Evolutionary conservation across 192 early-diverging fungal species (phyloP).

Genomic region (Backusella tuberculispora): DNA sequence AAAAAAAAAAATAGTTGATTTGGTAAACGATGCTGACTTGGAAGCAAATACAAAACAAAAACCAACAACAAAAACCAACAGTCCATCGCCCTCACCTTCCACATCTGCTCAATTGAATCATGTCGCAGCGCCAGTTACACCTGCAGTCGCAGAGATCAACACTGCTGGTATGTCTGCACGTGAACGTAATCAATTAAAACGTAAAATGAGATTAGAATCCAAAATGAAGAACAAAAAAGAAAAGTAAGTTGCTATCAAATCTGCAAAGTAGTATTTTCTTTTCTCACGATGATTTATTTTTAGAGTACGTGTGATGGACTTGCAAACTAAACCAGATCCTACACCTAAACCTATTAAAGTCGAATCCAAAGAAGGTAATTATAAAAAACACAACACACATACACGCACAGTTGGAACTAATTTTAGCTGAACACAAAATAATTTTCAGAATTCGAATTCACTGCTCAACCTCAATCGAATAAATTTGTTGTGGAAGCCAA

Average conservation of each 20-base stretch:
- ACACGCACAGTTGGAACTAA: neutral
- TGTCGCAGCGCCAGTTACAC: constrained; percentile 34
- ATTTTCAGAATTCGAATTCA: constrained; percentile 51
- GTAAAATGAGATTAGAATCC: constrained; percentile 80
- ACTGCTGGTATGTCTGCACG: constrained; percentile 87
- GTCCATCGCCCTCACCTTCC: constrained; percentile 27
- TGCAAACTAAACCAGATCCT: constrained; percentile 34
- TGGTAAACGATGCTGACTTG: constrained; percentile 81
- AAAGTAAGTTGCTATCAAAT: constrained; percentile 57
- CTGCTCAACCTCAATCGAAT: constrained; percentile 60
- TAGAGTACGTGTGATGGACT: constrained; percentile 52
- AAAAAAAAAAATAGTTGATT: constrained; percentile 60
- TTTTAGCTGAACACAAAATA: neutral
- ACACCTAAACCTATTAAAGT: constrained; percentile 40
- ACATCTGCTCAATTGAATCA: constrained; percentile 9
- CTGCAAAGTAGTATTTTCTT: neutral
- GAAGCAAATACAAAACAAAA: constrained; percentile 24
- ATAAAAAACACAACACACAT: neutral
- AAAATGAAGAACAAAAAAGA: constrained; percentile 71
- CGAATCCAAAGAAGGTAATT: constrained; percentile 32
- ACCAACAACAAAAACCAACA: neutral
- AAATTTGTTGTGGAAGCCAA: constrained; percentile 76
- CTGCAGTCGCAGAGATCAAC: constrained; percentile 51
- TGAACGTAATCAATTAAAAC: constrained; percentile 86
- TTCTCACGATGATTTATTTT: neutral